These are phyloP conservation scores for Furcasterigmium furcatum DNA, from an alignment of 2,329 filamentous ascomycete genomes.

Conservation along the genomic window DNA sequence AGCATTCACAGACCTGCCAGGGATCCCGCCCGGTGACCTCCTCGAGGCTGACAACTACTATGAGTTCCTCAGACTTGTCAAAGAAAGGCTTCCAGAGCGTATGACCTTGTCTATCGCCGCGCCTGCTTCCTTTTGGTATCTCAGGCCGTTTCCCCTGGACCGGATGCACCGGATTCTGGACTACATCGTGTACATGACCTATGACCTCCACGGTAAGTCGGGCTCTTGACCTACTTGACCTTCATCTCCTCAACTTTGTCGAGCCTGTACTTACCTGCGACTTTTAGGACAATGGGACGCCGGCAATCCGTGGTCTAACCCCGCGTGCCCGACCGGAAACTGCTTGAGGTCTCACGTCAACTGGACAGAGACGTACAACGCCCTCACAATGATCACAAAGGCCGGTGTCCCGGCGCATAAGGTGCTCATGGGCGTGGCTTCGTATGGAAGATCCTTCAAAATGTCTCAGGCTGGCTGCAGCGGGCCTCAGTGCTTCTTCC, in stretches of 20 bases:
- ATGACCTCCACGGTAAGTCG: constrained; percentile 9
- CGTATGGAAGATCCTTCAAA: constrained; percentile 25
- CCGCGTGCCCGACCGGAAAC: constrained; percentile 22
- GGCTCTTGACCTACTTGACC: too few species aligned
- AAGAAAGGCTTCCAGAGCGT: constrained; percentile 4
- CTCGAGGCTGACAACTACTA: constrained; percentile 22
- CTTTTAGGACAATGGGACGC: background rate
- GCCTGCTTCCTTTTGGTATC: constrained; percentile 17
- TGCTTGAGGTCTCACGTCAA: constrained; percentile 31
- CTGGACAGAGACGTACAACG: constrained; percentile 26
- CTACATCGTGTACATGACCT: constrained; percentile 17
- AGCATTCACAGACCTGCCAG: constrained; percentile 21
- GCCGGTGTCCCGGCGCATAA: constrained; percentile 23
- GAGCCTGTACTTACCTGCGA: too few species aligned
- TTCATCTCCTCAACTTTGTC: too few species aligned
- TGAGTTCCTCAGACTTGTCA: constrained; percentile 9
- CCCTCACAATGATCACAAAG: constrained; percentile 26
- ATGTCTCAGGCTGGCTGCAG: constrained; percentile 23
- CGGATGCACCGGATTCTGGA: constrained; percentile 14
- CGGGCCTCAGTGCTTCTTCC: constrained; percentile 18
- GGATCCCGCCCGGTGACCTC: constrained; percentile 9
- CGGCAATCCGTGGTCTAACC: constrained; percentile 6
- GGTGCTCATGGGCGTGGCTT: constrained; percentile 23
- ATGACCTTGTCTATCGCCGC: constrained; percentile 14
- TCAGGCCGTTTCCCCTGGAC: constrained; percentile 16